Percentiles rank a stretch among this genome's conserved stretches.
phyloP scores from a whole-genome alignment of 768 basidiomycete species.

The Termitomyces sp. region DNA sequence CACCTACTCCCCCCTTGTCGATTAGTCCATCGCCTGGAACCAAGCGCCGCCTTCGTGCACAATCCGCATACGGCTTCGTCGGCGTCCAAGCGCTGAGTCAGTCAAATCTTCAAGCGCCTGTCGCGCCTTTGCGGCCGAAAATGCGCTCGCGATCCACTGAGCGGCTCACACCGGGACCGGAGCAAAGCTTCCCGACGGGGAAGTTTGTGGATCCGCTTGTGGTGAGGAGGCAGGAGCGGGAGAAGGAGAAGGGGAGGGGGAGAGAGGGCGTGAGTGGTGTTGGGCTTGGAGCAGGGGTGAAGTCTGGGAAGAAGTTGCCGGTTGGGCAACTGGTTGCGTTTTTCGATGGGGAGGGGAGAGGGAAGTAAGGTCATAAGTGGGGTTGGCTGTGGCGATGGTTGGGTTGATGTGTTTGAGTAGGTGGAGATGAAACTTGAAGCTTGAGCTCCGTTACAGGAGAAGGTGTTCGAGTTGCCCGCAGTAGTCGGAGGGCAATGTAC shows the following conservation, averaged over 20 bases:
- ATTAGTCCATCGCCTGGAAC: constrained; percentile 25
- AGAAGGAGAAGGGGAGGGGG: constrained; percentile 31
- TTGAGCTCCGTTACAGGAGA: too few species aligned
- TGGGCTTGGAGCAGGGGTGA: constrained; percentile 41
- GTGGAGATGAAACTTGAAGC: not conserved
- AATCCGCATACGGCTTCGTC: constrained; percentile 54
- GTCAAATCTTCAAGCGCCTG: constrained; percentile 21
- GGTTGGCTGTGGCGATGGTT: not conserved
- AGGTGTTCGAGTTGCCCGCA: too few species aligned
- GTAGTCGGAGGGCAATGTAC: too few species aligned
- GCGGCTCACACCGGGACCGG: constrained; percentile 15
- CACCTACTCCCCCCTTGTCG: constrained; percentile 1
- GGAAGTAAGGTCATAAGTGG: not conserved
- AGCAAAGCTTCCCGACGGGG: constrained; percentile 22
- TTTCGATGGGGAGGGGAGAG: constrained; percentile 55
- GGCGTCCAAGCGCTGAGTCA: constrained; percentile 19
- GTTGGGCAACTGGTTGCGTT: constrained; percentile 82
- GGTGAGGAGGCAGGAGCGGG: constrained; percentile 65
- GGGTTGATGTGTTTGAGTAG: not conserved
- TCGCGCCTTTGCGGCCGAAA: constrained; percentile 33
- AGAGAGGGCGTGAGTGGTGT: not conserved
- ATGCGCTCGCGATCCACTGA: constrained; percentile 41
- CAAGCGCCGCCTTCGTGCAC: constrained; percentile 43
- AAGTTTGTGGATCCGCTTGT: constrained; percentile 80
- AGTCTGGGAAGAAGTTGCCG: constrained; percentile 58